Evolutionary conservation across 495 filamentous ascomycete genomes (phyloP), one percentile per base, ranked within the genome.

Genomic region (Lentithecium fluviatile): DNA sequence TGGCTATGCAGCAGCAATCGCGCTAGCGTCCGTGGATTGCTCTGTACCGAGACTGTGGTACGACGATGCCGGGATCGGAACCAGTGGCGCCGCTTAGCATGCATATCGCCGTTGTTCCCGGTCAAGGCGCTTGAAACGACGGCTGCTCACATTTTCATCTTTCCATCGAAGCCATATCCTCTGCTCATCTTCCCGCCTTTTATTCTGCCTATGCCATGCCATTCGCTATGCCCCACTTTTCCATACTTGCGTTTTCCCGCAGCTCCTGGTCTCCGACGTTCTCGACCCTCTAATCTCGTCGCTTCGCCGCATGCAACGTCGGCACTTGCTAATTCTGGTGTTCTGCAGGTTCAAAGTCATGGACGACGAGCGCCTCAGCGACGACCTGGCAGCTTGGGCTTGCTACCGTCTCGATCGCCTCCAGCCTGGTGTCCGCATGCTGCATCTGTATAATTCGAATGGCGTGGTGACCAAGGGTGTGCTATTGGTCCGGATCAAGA

Each of bases 331-430:
- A 62, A 58, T 32, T n/a, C 10, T 10, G 21, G 17, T 32, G 20
- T 23, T n/a, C 20, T 32, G 36, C 51, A 89, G 93, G 55, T 89
- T 97, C 73, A 88, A 95, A 70, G 79, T 97, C 64, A 85, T 88
- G 70, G 88, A 96, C 67, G 85, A 93, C 59, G 86, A 91, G 64
- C 70, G 67, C 26, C 78, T 93, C 25, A 52, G 81, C 58, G 90
- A 96, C 64, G 78, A 85, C 47, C 69, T 95, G 37, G 89, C 88
- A 19, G 90, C 86, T 11, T 97, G 93, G 93, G 84, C 89, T 7
- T 95, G 91, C 69, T 84, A 95, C 55, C 79, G 90, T 19, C 81
- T 97, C 0, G 90, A 96, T 73, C 81, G 89, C 15, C 72, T 96
- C 52, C 82, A 83, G 46, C 70, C 79, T 37, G 93, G 93, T 1